Base-by-base conservation (phyloP, 495 filamentous ascomycete genomes). In the Neurospora sp. region DNA sequence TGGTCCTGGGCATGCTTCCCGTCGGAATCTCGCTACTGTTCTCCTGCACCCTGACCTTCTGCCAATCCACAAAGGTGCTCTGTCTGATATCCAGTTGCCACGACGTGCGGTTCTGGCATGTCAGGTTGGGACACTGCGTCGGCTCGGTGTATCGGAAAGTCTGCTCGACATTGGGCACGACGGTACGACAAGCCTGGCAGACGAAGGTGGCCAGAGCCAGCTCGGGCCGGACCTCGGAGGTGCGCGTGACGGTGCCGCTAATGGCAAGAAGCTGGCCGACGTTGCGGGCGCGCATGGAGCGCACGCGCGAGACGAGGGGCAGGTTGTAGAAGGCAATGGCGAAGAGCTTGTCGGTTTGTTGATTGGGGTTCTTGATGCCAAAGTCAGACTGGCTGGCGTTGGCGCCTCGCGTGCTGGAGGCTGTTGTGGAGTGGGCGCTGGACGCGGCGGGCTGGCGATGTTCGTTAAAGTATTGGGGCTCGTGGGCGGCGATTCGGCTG, bases 41-140 rank as follows among this genome's bases (percentile, higher is more conserved):
- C 83, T 99, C 96, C 81, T 99, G 96, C 40, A 98, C 91, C 70
- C 96, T 90, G 31, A 98, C 92, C 80, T 98, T 98, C 75, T 99
- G 96, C 96, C 96, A 99, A 82, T 99, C 96, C 27, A 98, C 92
- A 78, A 99, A 99, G 3, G 94, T 97, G 79, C 94, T 97, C 81
- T 97, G 96, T 61, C 93, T 88, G 79, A 99, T 98, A 76, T 99
- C 95, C 6, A 99, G 84, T 35, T 93, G 89, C 96, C 96, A 99
- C 22, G 92, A 94, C 68, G 87, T 82, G 37, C 95, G 90, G 83
- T 99, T 99, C 72, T 89, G 89, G 78, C 96, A 99, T n/a, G 87
- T 90, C n/a, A 85, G 75, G 76, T 98, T 98, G 0, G 96, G 96
- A 77, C 96, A 99, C 83, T 98, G 93, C 4, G 93, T 92, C 14